phyloP scores from a whole-genome alignment of 768 basidiomycete genomes.

The Clitopilus passeckerianus region DNA sequence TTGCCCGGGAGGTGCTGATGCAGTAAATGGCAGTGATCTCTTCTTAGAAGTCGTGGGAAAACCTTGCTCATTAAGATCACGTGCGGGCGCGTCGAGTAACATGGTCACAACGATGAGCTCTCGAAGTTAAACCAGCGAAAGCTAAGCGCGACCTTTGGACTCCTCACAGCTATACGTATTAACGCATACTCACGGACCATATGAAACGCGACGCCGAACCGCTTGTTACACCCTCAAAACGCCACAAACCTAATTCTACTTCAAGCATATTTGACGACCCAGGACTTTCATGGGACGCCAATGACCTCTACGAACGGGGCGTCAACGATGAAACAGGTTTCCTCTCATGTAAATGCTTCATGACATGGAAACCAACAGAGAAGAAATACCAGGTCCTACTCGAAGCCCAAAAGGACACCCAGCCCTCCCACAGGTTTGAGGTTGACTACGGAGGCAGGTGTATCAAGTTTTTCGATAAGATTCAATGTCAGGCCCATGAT shows the following conservation, averaged over 20 bases:
- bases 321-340: not conserved
- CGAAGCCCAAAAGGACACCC: not conserved
- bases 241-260: not conserved
- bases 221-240: not conserved
- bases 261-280: not conserved
- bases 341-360: not conserved
- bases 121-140: too few relatives aligned
- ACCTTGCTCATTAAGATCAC: conserved; percentile 2
- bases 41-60: not conserved
- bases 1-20: conserved; percentile 1
- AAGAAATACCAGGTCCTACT: not conserved
- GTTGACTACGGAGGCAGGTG: conserved; percentile 23
- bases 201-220: not conserved
- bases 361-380: not conserved
- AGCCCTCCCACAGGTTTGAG: not conserved
- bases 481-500: conserved; percentile 37
- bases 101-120: too few relatives aligned
- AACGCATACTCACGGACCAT: not conserved
- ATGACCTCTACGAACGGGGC: not conserved
- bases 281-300: not conserved
- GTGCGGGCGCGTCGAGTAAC: conserved; percentile 9
- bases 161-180: not conserved
- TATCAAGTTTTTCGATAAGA: conserved; percentile 22
- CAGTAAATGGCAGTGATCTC: conserved; percentile 1
- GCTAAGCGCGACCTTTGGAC: too few relatives aligned